Percentiles rank a stretch among this genome's conserved stretches.
These are phyloP conservation scores for Juncus inflexus DNA, from an alignment of 176 grass and related monocot genomes.

Conservation along the genomic window DNA sequence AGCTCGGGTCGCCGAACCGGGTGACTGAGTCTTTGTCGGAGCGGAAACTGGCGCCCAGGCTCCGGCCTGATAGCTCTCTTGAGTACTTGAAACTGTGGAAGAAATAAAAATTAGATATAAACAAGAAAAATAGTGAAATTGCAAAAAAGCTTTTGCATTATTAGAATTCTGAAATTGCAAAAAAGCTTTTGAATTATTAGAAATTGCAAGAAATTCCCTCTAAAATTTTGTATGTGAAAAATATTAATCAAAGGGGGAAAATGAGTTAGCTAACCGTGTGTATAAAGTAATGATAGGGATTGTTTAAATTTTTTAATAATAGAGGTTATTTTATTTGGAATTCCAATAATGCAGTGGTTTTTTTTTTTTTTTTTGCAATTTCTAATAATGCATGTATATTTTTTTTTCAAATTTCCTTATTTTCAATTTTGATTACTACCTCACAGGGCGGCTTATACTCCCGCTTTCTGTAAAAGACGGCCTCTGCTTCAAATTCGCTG, in stretches of 20 bases:
- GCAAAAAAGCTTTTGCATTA: background rate
- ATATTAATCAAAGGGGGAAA: background rate
- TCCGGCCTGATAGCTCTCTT: constrained; percentile 64
- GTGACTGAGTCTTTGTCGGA: constrained; percentile 84
- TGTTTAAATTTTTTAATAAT: no score
- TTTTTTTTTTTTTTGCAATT: no score
- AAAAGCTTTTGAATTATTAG: background rate
- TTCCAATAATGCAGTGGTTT: no score
- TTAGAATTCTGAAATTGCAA: no score
- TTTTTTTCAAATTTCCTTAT: background rate
- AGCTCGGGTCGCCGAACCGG: constrained; percentile 44
- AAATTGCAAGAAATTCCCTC: background rate
- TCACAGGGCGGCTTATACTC: constrained; percentile 55
- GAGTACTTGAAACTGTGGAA: constrained; percentile 62
- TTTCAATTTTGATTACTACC: constrained; percentile 32
- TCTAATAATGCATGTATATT: no score
- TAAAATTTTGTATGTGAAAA: background rate
- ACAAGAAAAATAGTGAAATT: constrained; percentile 6
- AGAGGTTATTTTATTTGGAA: no score
- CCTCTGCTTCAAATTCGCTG: constrained; percentile 50
- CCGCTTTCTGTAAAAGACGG: constrained; percentile 44
- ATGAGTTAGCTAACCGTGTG: no score
- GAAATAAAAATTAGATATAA: constrained; percentile 8
- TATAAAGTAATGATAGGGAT: no score
- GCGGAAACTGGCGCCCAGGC: constrained; percentile 74